Evolutionary conservation across 371 early-diverging fungal genomes (phyloP), one percentile per base, ranked within the genome.

Genomic region (Syncephalastrum sp.): DNA sequence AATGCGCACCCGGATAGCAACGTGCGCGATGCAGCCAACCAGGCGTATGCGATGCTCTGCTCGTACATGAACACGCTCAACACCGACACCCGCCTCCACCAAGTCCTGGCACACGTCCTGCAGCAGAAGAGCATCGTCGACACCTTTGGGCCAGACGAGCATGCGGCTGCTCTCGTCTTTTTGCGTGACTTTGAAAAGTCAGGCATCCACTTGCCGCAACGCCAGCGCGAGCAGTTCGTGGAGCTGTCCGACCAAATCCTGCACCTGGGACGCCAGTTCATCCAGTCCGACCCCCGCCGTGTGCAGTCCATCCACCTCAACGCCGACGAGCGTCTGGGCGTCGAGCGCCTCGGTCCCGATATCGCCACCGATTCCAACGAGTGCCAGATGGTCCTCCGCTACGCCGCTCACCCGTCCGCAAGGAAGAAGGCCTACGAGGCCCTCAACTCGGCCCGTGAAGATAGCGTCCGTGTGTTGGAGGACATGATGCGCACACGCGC

Each of bases 111-210:
- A 6, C 68, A 75, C 42, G 89, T 84, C 5, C 61, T 92, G 29
- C 79, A 79, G 23, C 81, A 87, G 38, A 77, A 82, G 0, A 57
- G 50, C 14, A 82, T 93, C 46, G 72, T 74, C 25, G 25, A 61
- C 2, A 47, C 65, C 12, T 81, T 92, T 19, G 79, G 82, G 1
- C 59, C 75, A 4, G 88, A 93, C 47, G 97, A 95, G 65, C 77
- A 67, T 44, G 82, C 82, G 16, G 93, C 92, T 0, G 97, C 95
- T 0, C 62, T 82, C 25, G 86, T 94, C 14, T 92, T 98, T 55
- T 55, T 93, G 50, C 64, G 84, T 6, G 98, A 98, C 63, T 98
- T 98, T 65, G 95, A 96, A 78, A 91, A 93, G 62, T 91, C 93
- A 0, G 97, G 98, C 6, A 93, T 97, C 54, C 93, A 94, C 66